A percentile compares a stretch with the other conserved stretches of the same genome.
phyloP scores from a whole-genome alignment of 2,329 filamentous ascomycete genomes.

The Trichoderma lentiforme region DNA sequence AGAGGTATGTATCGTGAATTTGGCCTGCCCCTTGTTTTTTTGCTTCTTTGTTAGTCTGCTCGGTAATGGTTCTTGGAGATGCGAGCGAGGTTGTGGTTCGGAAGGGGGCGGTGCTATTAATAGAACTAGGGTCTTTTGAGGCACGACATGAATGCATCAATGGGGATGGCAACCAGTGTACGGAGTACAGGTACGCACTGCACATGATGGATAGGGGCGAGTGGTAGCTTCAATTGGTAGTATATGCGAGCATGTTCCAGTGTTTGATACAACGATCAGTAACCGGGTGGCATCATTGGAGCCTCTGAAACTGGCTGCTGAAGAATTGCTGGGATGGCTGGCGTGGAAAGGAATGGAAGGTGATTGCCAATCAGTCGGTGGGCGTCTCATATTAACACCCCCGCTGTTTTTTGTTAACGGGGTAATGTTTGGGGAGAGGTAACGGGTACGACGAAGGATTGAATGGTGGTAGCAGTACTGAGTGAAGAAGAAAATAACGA shows the following conservation, averaged over 20 bases:
- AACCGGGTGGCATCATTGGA: not conserved
- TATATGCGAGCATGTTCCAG: not conserved
- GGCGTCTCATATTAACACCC: constrained; percentile 16
- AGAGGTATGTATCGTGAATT: not conserved
- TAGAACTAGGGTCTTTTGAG: not conserved
- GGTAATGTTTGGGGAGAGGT: not conserved
- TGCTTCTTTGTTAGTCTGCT: not conserved
- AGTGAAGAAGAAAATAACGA: not conserved
- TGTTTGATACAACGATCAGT: not conserved
- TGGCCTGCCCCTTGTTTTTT: not conserved
- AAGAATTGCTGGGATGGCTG: not conserved
- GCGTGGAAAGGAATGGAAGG: constrained; percentile 16
- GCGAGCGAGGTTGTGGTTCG: not conserved
- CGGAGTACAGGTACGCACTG: not conserved
- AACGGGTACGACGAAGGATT: not conserved
- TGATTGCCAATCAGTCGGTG: constrained; percentile 11
- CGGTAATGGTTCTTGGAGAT: not conserved
- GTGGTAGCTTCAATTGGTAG: not conserved
- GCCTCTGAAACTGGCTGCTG: not conserved
- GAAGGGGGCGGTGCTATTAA: not conserved
- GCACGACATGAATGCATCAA: not conserved
- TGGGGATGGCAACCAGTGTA: too few species aligned
- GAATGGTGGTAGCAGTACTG: not conserved
- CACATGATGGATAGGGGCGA: not conserved
- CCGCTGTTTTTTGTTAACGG: not conserved